Evolutionary conservation across 495 filamentous ascomycete species (phyloP).

Genomic region (Penicillium desertorum): DNA sequence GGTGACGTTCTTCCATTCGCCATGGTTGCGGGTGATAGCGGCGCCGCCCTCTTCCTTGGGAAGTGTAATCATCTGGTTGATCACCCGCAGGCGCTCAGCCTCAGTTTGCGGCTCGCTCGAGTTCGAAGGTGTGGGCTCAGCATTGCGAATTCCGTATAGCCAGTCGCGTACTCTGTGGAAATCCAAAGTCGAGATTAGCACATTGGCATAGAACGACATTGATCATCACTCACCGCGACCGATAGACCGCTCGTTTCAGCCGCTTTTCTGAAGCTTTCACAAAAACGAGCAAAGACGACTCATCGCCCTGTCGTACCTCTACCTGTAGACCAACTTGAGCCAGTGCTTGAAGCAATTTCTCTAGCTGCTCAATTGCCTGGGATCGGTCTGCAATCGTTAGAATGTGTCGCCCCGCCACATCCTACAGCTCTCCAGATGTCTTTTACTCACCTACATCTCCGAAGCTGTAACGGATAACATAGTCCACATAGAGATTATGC

Average conservation of each 20-base stretch:
- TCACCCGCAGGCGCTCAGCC: conserved; percentile 82
- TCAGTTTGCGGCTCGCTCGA: conserved; percentile 75
- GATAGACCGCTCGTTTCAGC: conserved; percentile 58
- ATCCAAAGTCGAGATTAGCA: conserved; percentile 10
- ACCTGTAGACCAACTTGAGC: conserved; percentile 73
- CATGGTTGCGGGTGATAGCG: conserved; percentile 78
- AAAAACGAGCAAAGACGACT: conserved; percentile 78
- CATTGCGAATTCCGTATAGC: conserved; percentile 83
- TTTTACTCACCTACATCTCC: conserved; percentile 55
- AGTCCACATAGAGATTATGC: conserved; percentile 78
- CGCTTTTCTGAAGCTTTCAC: conserved; percentile 58
- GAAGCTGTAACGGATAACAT: conserved; percentile 83
- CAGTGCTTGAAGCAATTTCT: conserved; percentile 70
- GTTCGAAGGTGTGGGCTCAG: conserved; percentile 65
- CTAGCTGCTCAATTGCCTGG: conserved; percentile 69
- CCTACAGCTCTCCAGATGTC: not conserved
- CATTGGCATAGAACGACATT: not conserved
- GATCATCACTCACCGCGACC: conserved; percentile 53
- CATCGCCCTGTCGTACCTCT: conserved; percentile 80
- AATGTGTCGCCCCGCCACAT: conserved; percentile 6
- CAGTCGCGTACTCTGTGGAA: conserved; percentile 80
- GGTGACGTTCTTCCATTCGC: conserved; percentile 81
- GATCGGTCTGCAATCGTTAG: conserved; percentile 52
- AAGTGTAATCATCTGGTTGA: conserved; percentile 84
- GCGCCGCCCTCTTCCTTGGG: conserved; percentile 81